These are phyloP conservation scores for Raphanus hybrid DNA, from an alignment of 441 rosid species.

Conservation along the genomic window DNA sequence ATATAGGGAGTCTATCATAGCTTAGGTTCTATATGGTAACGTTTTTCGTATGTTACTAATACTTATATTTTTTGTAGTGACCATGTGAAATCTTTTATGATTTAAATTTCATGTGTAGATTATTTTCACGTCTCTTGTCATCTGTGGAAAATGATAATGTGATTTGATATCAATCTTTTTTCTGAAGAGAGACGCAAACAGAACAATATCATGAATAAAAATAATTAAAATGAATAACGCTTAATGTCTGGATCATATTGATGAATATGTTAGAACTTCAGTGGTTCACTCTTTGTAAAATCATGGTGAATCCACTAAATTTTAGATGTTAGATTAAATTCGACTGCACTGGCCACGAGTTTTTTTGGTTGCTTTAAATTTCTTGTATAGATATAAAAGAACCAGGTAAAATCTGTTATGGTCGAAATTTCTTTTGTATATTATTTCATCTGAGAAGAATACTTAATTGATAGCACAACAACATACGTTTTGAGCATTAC, in stretches of 20 bases:
- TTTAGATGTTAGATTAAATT: neutral
- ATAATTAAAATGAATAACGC: neutral
- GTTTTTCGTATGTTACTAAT: too few relatives aligned
- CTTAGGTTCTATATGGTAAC: too few relatives aligned
- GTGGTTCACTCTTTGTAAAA: neutral
- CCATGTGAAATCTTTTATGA: too few relatives aligned
- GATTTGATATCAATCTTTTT: too few relatives aligned
- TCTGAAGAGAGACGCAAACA: too few relatives aligned
- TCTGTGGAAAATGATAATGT: too few relatives aligned
- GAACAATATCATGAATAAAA: neutral
- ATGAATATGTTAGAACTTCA: neutral
- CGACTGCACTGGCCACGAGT: neutral
- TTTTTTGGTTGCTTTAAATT: neutral
- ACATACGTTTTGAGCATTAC: neutral
- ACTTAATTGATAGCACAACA: slow-evolving; percentile 14
- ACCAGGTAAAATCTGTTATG: neutral
- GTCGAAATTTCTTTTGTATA: neutral
- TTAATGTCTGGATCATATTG: neutral
- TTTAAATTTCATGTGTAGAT: too few relatives aligned
- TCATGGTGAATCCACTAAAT: neutral
- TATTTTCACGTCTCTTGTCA: too few relatives aligned
- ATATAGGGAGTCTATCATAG: too few relatives aligned
- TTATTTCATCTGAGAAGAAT: neutral
- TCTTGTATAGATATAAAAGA: neutral
- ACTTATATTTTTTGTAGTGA: too few relatives aligned